Conservation (phyloP, 345 rosid genomes). For the Streptanthus diversifolius region DNA sequence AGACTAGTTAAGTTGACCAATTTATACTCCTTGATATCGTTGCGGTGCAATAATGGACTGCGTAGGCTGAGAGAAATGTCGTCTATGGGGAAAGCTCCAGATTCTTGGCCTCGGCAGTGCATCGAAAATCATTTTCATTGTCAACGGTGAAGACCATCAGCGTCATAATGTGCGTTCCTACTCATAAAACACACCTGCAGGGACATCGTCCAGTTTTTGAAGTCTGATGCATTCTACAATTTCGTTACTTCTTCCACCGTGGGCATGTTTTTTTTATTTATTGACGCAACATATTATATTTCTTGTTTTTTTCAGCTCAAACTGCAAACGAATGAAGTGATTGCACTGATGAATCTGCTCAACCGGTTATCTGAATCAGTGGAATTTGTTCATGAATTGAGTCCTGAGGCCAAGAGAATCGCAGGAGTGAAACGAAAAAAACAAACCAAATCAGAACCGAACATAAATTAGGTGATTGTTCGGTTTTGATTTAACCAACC, state of each 20-base stretch:
- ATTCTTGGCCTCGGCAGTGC: slow-evolving; percentile 94
- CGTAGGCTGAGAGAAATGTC: slow-evolving; percentile 95
- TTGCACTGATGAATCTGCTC: slow-evolving; percentile 72
- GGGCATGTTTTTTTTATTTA: not conserved
- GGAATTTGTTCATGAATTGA: slow-evolving; percentile 54
- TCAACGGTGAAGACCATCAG: slow-evolving; percentile 48
- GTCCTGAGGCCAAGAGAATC: slow-evolving; percentile 41
- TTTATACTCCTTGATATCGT: not conserved
- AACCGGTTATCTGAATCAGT: slow-evolving; percentile 70
- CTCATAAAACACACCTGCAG: not conserved
- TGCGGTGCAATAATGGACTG: slow-evolving; percentile 97
- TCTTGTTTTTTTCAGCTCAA: slow-evolving; percentile 44
- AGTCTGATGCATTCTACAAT: not conserved
- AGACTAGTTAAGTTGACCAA: not conserved
- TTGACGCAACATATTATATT: not conserved
- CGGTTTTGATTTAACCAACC: not conserved
- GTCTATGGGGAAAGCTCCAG: slow-evolving; percentile 99
- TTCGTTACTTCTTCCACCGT: not conserved
- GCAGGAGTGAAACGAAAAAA: slow-evolving; percentile 15
- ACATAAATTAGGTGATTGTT: not conserved
- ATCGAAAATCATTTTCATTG: slow-evolving; percentile 85
- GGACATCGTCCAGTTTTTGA: not conserved
- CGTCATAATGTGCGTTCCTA: slow-evolving; percentile 52
- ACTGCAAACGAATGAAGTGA: slow-evolving; percentile 74
- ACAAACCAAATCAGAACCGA: not conserved